Conservation (phyloP, 2,329 filamentous ascomycete genomes). For the Sporothrix sp. region DNA sequence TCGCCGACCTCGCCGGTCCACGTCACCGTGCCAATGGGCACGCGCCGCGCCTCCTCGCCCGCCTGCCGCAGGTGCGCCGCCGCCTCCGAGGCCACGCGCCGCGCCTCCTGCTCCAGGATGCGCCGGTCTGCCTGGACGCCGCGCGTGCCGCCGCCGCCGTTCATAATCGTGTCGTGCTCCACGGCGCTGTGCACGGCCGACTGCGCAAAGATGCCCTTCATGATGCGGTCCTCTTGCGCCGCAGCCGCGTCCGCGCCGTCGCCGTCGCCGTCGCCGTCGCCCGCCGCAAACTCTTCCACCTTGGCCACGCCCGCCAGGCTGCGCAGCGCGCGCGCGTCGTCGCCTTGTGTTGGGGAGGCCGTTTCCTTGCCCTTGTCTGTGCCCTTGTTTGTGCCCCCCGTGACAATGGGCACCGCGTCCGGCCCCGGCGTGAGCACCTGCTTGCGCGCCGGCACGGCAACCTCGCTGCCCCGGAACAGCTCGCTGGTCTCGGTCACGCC, state of each 20-base stretch:
- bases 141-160: conserved; percentile 45
- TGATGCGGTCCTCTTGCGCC: conserved; percentile 61
- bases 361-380: background rate
- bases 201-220: conserved; percentile 80
- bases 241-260: conserved; percentile 27
- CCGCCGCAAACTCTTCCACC: conserved; percentile 48
- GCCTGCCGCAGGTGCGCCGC: conserved; percentile 66
- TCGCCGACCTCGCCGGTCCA: conserved; percentile 85
- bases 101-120: conserved; percentile 74
- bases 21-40: conserved; percentile 78
- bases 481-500: conserved; percentile 73
- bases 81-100: conserved; percentile 66
- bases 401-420: conserved; percentile 17
- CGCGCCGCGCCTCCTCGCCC: conserved; percentile 57
- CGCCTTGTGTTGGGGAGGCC: background rate
- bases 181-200: conserved; percentile 83
- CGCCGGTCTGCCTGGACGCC: conserved; percentile 63
- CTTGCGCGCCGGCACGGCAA: conserved; percentile 38
- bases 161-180: conserved; percentile 86
- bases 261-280: conserved; percentile 36
- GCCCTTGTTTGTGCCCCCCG: background rate
- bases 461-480: conserved; percentile 80
- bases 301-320: conserved; percentile 47
- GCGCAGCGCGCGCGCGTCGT: conserved; percentile 23
- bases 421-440: conserved; percentile 23